A percentile compares a stretch with the other conserved stretches of the same genome.
These are phyloP conservation scores for Globisporangium apiculatum DNA, from an alignment of 352 stramenopile species.

Conservation along the genomic window DNA sequence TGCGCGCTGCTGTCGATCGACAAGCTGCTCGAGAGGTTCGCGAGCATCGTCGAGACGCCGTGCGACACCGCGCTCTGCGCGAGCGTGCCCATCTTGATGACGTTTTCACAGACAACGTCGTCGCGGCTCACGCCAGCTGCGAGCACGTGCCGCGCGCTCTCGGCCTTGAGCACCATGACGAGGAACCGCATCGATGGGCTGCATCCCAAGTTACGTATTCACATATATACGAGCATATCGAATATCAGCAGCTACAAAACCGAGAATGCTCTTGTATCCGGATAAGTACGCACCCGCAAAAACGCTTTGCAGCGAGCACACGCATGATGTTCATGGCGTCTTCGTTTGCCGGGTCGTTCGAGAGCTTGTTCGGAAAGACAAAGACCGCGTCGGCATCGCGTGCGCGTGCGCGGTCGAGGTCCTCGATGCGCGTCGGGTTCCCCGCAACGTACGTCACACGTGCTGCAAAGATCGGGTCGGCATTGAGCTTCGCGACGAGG, in stretches of 20 bases:
- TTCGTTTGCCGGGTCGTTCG: slow-evolving; percentile 59
- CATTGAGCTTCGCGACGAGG: slow-evolving; percentile 64
- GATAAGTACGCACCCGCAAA: slow-evolving; percentile 44
- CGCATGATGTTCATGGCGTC: slow-evolving; percentile 85
- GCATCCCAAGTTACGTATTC: neutral
- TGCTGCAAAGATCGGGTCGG: slow-evolving; percentile 70
- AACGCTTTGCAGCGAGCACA: slow-evolving; percentile 60
- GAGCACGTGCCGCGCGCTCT: slow-evolving; percentile 74
- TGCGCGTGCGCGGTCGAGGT: slow-evolving; percentile 62
- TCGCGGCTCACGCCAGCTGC: slow-evolving; percentile 67
- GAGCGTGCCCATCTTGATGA: slow-evolving; percentile 85
- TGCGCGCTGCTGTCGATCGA: slow-evolving; percentile 40
- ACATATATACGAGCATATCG: neutral
- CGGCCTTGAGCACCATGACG: slow-evolving; percentile 69
- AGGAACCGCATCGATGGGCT: slow-evolving; percentile 59
- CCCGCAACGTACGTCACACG: slow-evolving; percentile 79
- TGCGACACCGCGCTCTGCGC: slow-evolving; percentile 69
- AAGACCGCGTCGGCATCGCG: slow-evolving; percentile 63
- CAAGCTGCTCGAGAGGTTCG: slow-evolving; percentile 76
- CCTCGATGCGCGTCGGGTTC: slow-evolving; percentile 53
- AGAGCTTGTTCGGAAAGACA: slow-evolving; percentile 81
- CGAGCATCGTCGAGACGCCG: slow-evolving; percentile 78
- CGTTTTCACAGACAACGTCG: slow-evolving; percentile 83
- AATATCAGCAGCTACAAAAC: too few relatives aligned
- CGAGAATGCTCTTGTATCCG: neutral